These are phyloP conservation scores for Aspergillus sp. DNA, from an alignment of 2,329 filamentous ascomycete genomes.

Conservation along the genomic window DNA sequence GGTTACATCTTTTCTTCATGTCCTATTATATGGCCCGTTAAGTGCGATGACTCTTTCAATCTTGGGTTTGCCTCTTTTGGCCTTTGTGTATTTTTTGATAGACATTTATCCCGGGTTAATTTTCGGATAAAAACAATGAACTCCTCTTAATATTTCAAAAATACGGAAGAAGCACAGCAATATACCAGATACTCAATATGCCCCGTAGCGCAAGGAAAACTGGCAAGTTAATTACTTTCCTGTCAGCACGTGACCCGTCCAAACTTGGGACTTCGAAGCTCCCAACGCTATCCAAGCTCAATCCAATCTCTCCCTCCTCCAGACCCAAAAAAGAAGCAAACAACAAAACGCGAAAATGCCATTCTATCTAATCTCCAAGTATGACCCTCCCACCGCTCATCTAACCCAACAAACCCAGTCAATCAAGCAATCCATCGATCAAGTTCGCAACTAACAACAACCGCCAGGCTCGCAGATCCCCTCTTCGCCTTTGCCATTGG, in stretches of 20 bases:
- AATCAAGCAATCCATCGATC: not conserved
- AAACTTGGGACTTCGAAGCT: not conserved
- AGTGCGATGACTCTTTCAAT: slow-evolving; percentile 7
- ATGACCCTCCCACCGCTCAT: slow-evolving; percentile 6
- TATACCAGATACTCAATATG: not conserved
- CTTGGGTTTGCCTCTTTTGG: slow-evolving; percentile 14
- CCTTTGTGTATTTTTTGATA: slow-evolving; percentile 10
- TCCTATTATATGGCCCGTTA: slow-evolving; percentile 7
- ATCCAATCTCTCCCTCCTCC: not conserved
- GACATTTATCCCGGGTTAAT: not conserved
- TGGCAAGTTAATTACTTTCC: not conserved
- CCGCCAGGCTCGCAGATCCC: slow-evolving; percentile 46
- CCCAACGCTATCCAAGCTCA: not conserved
- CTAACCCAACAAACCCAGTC: not conserved
- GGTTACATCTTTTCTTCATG: slow-evolving; percentile 1
- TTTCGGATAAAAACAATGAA: slow-evolving; percentile 8
- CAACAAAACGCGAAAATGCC: slow-evolving; percentile 10
- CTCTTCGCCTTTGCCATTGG: slow-evolving; percentile 51
- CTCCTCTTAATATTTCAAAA: slow-evolving; percentile 14
- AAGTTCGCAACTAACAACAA: not conserved
- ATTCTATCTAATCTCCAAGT: slow-evolving; percentile 40
- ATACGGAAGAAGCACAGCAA: not conserved
- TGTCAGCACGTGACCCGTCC: not conserved
- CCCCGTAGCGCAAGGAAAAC: no score
- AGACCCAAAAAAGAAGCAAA: not conserved